Evolutionary conservation across 2,329 filamentous ascomycete species (phyloP), one percentile per base, ranked within the genome.

Genomic region (Acrodontium crateriforme): DNA sequence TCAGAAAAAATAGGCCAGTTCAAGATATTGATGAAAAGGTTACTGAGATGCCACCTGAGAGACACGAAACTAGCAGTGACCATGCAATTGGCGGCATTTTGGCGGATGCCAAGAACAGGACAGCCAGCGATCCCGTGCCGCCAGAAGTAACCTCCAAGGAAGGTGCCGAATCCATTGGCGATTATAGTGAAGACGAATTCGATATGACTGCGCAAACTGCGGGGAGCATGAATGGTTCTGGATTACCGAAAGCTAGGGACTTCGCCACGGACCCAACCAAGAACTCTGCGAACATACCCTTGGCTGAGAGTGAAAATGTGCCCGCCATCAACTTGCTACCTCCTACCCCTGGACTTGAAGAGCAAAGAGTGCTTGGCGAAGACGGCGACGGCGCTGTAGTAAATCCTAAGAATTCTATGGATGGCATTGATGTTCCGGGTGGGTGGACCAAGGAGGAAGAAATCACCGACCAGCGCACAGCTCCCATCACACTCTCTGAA

Each of bases 121-220:
- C 63, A 39, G 64, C 63, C 36, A 60, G 69, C 28, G 70, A 79
- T 36, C 78, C 80, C 10, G 50, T 83, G 18, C 74, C 79, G 4
- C 76, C 76, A 1, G 66, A 81, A 10, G 73, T 80, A 9, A 78
- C 75, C 0, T 74, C 74, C 2, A 67, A 77, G 11, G 76, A 84
- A 45, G 71, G 69, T 7, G 67, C 55, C 30, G 74, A 70, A 1
- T 74, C 79, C 38, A 54, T 62, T 9, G 79, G 74, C 9, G 71
- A 78, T 33, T 58, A 61, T 16, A 44, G 44, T 15, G 43, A 49
- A 12, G 41, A 49, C 10, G 37, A 35, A 10, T 18, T 9, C 26
- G 25, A 7, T 10, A 16, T 25, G 24, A 37, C 38, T 12, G 17
- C 24, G 21, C 22, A 24, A 18, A 4, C 15, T 16, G n/a, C 20